Base-by-base conservation (phyloP, 352 stramenopile genomes). In the Pythium brachiatum region DNA sequence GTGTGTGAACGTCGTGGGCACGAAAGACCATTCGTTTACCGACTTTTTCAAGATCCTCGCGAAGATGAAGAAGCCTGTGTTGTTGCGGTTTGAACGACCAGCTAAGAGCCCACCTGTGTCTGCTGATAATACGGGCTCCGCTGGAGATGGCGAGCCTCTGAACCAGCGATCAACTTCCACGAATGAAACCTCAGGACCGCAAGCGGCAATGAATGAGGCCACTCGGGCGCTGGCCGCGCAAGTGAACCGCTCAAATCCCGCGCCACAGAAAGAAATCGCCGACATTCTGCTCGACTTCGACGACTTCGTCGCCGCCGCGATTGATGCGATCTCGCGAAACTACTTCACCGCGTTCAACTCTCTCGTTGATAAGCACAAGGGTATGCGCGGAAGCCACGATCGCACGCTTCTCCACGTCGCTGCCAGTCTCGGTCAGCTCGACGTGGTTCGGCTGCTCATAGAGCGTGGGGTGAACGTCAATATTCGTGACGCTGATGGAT, bases 1-100 rank as follows among this genome's bases (percentile, higher is more conserved):
- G 53, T 95, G 69, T 69, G 86, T 95, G 18, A 95, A 95, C 61
- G 78, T 87, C 7, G 81, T 95, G 70, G 80, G 86, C 21, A 90
- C 86, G 29, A 85, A 89, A 50, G 86, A 95, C 56, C 84, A 95
- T 63, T 90, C 86, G 62, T 95, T 95, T 58, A 83, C 83, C 13
- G 86, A 94, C 63, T 95, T 95, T 73, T 92, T 95, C 72, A 93
- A 93, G 74, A 92, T 95, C 51, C 70, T 95, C 36, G 81, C 86
- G 36, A 95, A 84, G n/a, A 95, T 94, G 83, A 93, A 95, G 70
- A 95, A 95, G 66, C 86, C 86, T 23, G 86, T 95, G 52, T 57
- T 95, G 47, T 67, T 95, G 36, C 86, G 86, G 6, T 95, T 95
- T 54, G 82, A 93, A 61, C 81, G 79, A 3, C 48, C 80, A 9